These are phyloP conservation scores for Fonsecaea erecta DNA, from an alignment of 2,329 filamentous ascomycete species.

Conservation along the genomic window DNA sequence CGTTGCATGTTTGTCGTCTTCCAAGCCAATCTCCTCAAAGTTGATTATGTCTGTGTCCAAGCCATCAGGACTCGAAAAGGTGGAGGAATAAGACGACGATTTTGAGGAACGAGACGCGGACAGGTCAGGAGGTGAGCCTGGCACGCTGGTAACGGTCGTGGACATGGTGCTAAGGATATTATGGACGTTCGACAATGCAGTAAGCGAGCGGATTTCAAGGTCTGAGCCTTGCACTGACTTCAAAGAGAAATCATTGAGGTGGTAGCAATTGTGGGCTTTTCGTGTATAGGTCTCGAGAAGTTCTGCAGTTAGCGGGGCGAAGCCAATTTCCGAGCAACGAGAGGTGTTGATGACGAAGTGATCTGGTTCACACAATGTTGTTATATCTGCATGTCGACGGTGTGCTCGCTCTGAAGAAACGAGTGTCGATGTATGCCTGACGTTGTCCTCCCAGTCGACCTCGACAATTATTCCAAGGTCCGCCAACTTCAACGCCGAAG, in stretches of 20 bases:
- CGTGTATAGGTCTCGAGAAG: slow-evolving; percentile 20
- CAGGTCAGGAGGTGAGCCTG: slow-evolving; percentile 76
- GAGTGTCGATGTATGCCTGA: slow-evolving; percentile 29
- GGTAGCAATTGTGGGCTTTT: slow-evolving; percentile 17
- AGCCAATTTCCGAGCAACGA: slow-evolving; percentile 30
- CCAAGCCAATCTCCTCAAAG: slow-evolving; percentile 92
- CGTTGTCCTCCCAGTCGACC: slow-evolving; percentile 42
- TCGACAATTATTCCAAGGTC: slow-evolving; percentile 41
- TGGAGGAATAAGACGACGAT: slow-evolving; percentile 84
- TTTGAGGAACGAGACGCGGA: slow-evolving; percentile 87
- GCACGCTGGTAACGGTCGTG: slow-evolving; percentile 50
- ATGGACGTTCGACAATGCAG: slow-evolving; percentile 21
- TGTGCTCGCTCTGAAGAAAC: slow-evolving; percentile 21
- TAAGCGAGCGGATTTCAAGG: slow-evolving; percentile 27
- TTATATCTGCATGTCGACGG: slow-evolving; percentile 19
- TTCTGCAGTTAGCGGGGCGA: slow-evolving; percentile 20
- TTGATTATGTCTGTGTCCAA: slow-evolving; percentile 74
- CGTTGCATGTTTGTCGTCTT: slow-evolving; percentile 63
- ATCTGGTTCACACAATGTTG: slow-evolving; percentile 15
- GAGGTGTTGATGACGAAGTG: slow-evolving; percentile 21
- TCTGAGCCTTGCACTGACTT: slow-evolving; percentile 19
- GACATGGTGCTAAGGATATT: slow-evolving; percentile 48
- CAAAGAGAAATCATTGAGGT: slow-evolving; percentile 26
- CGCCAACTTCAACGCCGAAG: slow-evolving; percentile 25
- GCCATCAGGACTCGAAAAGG: slow-evolving; percentile 63